Evolutionary conservation across 2,329 filamentous ascomycete genomes (phyloP), one percentile per base, ranked within the genome.

Genomic region (Graphilbum sp.): DNA sequence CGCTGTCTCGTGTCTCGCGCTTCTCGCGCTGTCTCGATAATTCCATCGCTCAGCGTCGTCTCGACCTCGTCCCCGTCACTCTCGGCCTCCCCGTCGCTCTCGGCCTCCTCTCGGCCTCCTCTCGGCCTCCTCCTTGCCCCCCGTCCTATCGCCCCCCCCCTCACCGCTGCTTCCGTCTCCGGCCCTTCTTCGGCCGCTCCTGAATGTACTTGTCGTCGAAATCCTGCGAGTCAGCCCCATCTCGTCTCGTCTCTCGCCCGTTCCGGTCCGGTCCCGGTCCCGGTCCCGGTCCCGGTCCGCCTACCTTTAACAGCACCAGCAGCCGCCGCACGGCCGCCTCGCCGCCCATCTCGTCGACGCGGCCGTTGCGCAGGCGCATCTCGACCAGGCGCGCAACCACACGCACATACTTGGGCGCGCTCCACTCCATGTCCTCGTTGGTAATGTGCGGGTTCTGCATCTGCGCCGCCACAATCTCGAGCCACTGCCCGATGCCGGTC

Each of bases 401-500:
- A 4, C 42, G 41, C 36, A 49, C 44, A 36, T 48, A 48, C 37
- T 45, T 43, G 20, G 45, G 44, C 37, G 47, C 47, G 16, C 44
- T 45, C 45, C 45, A 47, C 30, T 45, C 46, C 47, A 53, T 47
- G 40, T 53, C 50, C 31, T 55, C 52, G 40, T 55, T 55, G 19
- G 51, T 52, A 33, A 49, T 52, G 39, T 48, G 43, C 13, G 49
- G 48, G 36, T 51, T 49, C 40, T 39, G 38, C 43, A 52, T 43
- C 43, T 55, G 50, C 16, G 46, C 48, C 8, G 47, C 34, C n/a
- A 55, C 45, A 11, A 53, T 44, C 35, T 47, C 34, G 15, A 54
- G 44, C 54, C 53, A 56, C 16, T 44, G 49, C 41, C 46, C 46
- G 34, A 56, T 45, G 23, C 46, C 50, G 3, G 52, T 48, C 54